Conservation (phyloP, 352 stramenopile genomes). For the Globisporangium heterothallicum region DNA sequence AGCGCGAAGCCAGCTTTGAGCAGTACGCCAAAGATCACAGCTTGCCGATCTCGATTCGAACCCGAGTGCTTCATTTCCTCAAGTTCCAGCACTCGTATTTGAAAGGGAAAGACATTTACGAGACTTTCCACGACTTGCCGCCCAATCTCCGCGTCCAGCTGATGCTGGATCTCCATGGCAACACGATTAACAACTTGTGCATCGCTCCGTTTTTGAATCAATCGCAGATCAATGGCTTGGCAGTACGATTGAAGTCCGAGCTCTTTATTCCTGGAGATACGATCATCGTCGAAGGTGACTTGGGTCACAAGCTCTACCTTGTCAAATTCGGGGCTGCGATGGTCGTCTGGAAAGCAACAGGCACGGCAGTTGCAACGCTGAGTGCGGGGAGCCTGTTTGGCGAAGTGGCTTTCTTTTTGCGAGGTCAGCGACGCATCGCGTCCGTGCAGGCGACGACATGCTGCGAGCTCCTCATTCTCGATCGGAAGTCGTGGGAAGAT, state of each 20-base stretch:
- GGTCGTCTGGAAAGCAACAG: conserved; percentile 63
- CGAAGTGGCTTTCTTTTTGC: conserved; percentile 71
- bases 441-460: conserved; percentile 59
- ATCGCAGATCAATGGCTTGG: conserved; percentile 46
- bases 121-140: conserved; percentile 67
- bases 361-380: conserved; percentile 56
- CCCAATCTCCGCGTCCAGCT: conserved; percentile 60
- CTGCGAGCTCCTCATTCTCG: conserved; percentile 53
- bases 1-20: conserved; percentile 60
- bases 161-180: conserved; percentile 69
- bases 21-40: conserved; percentile 66
- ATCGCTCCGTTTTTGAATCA: conserved; percentile 54
- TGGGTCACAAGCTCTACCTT: conserved; percentile 66
- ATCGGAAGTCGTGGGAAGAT: conserved; percentile 43
- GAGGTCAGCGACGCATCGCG: conserved; percentile 48
- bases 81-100: conserved; percentile 65
- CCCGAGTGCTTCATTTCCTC: conserved; percentile 59
- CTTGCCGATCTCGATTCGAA: conserved; percentile 44
- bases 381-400: conserved; percentile 57
- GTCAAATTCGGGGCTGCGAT: conserved; percentile 58
- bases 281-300: conserved; percentile 59
- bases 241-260: conserved; percentile 57
- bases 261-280: conserved; percentile 72
- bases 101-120: conserved; percentile 66
- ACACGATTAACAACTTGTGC: conserved; percentile 39